These are phyloP conservation scores for Linnemannia exigua DNA, from an alignment of 192 early-diverging fungal genomes.

Conservation along the genomic window DNA sequence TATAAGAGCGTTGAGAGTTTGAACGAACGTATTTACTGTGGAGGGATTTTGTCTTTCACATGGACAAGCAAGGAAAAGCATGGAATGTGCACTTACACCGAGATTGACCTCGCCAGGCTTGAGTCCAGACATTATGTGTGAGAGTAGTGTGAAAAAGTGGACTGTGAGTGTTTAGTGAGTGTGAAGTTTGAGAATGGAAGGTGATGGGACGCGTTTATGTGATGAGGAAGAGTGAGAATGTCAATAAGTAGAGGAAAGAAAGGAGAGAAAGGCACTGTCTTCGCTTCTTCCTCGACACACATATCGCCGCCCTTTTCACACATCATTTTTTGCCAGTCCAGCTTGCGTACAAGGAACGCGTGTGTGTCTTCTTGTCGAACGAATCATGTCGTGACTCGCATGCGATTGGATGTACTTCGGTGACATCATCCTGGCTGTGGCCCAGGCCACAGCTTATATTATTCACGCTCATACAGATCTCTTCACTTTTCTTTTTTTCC, in stretches of 20 bases:
- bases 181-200: background rate
- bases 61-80: background rate
- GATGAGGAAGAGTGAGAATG: constrained; percentile 1
- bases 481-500: constrained; percentile 10
- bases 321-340: background rate
- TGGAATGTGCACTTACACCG: constrained; percentile 75
- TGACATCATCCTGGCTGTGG: too few relatives aligned
- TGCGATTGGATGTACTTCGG: background rate
- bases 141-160: background rate
- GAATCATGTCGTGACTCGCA: background rate
- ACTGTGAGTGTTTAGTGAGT: background rate
- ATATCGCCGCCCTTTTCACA: background rate
- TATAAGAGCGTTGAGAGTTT: background rate
- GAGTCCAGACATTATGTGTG: constrained; percentile 61
- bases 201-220: background rate
- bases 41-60: too few relatives aligned
- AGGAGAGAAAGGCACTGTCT: background rate
- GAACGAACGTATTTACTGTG: background rate
- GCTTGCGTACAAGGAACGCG: constrained; percentile 24
- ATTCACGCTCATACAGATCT: background rate
- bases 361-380: constrained; percentile 12
- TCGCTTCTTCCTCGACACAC: background rate
- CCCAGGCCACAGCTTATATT: background rate
- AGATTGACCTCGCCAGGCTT: constrained; percentile 97
- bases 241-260: background rate